Percentiles rank a stretch among this genome's conserved stretches.
Conservation (phyloP, 192 early-diverging fungal genomes). For the Backusella parvicylindrica region DNA sequence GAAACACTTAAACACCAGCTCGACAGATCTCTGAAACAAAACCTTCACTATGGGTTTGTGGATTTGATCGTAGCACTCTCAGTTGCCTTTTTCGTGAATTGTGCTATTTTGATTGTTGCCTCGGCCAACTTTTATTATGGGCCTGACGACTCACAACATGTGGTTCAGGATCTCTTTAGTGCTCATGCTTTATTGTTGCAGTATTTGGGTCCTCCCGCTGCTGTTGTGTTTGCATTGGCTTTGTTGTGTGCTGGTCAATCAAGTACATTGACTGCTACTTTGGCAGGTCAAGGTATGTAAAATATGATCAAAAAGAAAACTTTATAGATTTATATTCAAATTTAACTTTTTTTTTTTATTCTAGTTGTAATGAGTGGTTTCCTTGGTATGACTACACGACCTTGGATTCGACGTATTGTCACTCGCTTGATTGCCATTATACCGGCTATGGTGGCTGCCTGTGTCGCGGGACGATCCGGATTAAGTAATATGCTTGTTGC, state of each 20-base stretch:
- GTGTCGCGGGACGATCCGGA: slow-evolving; percentile 59
- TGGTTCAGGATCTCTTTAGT: slow-evolving; percentile 61
- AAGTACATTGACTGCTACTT: slow-evolving; percentile 78
- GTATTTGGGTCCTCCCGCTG: slow-evolving; percentile 61
- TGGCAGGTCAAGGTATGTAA: slow-evolving; percentile 74
- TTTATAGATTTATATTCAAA: not conserved
- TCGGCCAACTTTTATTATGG: slow-evolving; percentile 66
- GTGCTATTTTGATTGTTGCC: slow-evolving; percentile 76
- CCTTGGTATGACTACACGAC: slow-evolving; percentile 52
- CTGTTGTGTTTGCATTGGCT: slow-evolving; percentile 70
- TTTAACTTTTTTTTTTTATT: not conserved
- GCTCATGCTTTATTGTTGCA: slow-evolving; percentile 59
- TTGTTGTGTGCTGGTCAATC: slow-evolving; percentile 74
- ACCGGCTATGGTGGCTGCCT: slow-evolving; percentile 65
- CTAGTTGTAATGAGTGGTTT: slow-evolving; percentile 78
- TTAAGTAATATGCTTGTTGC: slow-evolving; percentile 62
- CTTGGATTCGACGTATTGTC: slow-evolving; percentile 68
- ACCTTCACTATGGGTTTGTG: slow-evolving; percentile 48
- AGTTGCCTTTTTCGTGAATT: slow-evolving; percentile 75
- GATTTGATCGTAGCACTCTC: slow-evolving; percentile 67
- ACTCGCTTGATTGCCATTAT: slow-evolving; percentile 71
- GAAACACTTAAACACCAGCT: slow-evolving; percentile 9
- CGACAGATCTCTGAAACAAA: slow-evolving; percentile 1
- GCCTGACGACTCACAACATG: slow-evolving; percentile 5
- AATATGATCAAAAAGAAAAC: not conserved